These are phyloP conservation scores for Citrullus amarus DNA, from an alignment of 306 rosid species.

Conservation along the genomic window DNA sequence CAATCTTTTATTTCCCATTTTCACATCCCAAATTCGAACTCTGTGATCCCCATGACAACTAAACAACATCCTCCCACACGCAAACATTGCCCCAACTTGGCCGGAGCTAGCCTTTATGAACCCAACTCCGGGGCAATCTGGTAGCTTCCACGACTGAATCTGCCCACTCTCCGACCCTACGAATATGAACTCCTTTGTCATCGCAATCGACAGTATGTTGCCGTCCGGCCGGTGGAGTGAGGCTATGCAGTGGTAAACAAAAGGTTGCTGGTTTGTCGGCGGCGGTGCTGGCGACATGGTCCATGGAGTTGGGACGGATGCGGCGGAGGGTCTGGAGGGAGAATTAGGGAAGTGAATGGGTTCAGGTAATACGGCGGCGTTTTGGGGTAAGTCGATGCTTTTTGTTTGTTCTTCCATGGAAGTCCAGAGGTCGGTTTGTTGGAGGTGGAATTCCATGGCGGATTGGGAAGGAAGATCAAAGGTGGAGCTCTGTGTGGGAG, in stretches of 20 bases:
- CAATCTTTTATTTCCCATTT: slow-evolving; percentile 18
- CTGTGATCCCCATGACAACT: slow-evolving; percentile 34
- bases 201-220: slow-evolving; percentile 28
- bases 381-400: background rate
- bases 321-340: background rate
- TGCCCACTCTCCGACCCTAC: slow-evolving; percentile 40
- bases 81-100: slow-evolving; percentile 30
- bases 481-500: background rate
- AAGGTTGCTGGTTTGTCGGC: slow-evolving; percentile 24
- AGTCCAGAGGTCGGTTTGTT: background rate
- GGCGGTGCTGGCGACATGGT: slow-evolving; percentile 13
- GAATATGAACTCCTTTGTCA: slow-evolving; percentile 30
- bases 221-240: slow-evolving; percentile 49
- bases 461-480: background rate
- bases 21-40: slow-evolving; percentile 33
- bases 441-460: slow-evolving; percentile 2
- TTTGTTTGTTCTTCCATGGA: slow-evolving; percentile 2
- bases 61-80: slow-evolving; percentile 23
- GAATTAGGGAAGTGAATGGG: background rate
- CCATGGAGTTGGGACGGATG: background rate
- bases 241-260: slow-evolving; percentile 43
- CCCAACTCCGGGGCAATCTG: slow-evolving; percentile 38
- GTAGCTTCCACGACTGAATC: slow-evolving; percentile 39
- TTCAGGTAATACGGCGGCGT: background rate
- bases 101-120: slow-evolving; percentile 28